A percentile compares a stretch with the other conserved stretches of the same genome.
phyloP scores from a whole-genome alignment of 1,284 basidiomycete genomes.

The Wolfiporia cocos region DNA sequence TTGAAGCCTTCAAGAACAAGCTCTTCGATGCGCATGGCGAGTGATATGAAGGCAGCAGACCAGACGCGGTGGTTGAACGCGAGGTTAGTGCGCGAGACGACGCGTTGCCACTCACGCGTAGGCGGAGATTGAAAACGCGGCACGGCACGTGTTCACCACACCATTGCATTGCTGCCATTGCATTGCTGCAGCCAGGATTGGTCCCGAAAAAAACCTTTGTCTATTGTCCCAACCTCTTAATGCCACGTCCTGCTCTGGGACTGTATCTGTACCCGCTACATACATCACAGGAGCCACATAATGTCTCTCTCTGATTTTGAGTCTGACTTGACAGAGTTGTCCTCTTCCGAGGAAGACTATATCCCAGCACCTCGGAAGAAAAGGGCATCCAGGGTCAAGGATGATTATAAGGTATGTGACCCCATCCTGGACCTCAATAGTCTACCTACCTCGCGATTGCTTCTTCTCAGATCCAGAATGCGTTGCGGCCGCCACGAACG shows the following conservation, averaged over 20 bases:
- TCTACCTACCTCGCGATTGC: not conserved
- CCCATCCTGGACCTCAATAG: not conserved
- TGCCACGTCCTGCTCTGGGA: not conserved
- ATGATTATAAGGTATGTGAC: slow-evolving; percentile 28
- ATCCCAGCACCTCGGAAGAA: slow-evolving; percentile 20
- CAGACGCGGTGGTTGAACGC: not conserved
- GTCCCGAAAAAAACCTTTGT: not conserved
- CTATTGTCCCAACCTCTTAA: too few species aligned
- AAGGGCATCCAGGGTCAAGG: slow-evolving; percentile 15
- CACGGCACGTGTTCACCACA: not conserved
- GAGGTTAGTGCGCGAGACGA: not conserved
- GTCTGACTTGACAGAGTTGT: slow-evolving; percentile 40
- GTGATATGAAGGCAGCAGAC: not conserved
- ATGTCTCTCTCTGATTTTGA: slow-evolving; percentile 26
- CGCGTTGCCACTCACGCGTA: not conserved
- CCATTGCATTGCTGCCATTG: too few species aligned
- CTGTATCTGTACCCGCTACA: not conserved
- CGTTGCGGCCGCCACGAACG: slow-evolving; percentile 36
- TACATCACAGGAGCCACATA: not conserved
- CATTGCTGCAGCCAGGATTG: too few species aligned
- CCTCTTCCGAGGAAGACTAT: slow-evolving; percentile 31
- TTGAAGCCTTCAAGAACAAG: slow-evolving; percentile 64
- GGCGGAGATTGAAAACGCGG: not conserved
- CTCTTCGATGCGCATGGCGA: slow-evolving; percentile 23
- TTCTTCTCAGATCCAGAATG: slow-evolving; percentile 16